These are phyloP conservation scores for Helicostylum pulchrum DNA, from an alignment of 192 early-diverging fungal genomes.

Conservation along the genomic window DNA sequence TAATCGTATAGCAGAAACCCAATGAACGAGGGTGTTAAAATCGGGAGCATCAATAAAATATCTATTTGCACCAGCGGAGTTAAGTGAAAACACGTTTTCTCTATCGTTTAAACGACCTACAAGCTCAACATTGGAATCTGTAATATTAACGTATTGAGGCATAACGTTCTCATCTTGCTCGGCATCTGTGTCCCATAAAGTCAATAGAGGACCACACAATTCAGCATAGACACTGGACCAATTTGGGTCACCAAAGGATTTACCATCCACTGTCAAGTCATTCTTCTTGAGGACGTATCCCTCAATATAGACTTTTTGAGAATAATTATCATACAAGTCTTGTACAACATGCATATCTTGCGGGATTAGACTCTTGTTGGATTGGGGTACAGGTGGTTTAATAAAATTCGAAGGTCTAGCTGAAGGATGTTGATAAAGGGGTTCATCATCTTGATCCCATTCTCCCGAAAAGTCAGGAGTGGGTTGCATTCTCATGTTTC, in stretches of 20 bases:
- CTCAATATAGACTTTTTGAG: slow-evolving; percentile 62
- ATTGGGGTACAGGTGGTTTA: slow-evolving; percentile 28
- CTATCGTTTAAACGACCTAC: slow-evolving; percentile 53
- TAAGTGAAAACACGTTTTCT: slow-evolving; percentile 57
- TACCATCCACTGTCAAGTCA: slow-evolving; percentile 57
- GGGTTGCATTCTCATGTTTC: too few species aligned
- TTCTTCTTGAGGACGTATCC: slow-evolving; percentile 75
- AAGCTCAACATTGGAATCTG: slow-evolving; percentile 61
- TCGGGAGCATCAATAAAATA: slow-evolving; percentile 59
- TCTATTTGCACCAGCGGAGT: slow-evolving; percentile 68
- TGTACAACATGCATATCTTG: slow-evolving; percentile 46
- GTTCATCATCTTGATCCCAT: background rate
- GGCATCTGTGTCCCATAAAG: slow-evolving; percentile 53
- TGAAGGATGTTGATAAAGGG: background rate
- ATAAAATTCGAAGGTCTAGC: slow-evolving; percentile 28
- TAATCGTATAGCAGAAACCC: slow-evolving; percentile 70
- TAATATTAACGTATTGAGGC: slow-evolving; percentile 74
- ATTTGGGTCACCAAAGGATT: slow-evolving; percentile 53
- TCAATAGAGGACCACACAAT: slow-evolving; percentile 63
- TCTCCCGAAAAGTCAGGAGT: background rate
- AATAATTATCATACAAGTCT: slow-evolving; percentile 61
- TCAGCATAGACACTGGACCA: slow-evolving; percentile 77
- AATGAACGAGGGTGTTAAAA: slow-evolving; percentile 46
- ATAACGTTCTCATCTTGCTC: slow-evolving; percentile 45
- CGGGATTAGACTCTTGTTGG: slow-evolving; percentile 17